phyloP scores from a whole-genome alignment of 139 green algal species.

The Chlamydomonas sp. region DNA sequence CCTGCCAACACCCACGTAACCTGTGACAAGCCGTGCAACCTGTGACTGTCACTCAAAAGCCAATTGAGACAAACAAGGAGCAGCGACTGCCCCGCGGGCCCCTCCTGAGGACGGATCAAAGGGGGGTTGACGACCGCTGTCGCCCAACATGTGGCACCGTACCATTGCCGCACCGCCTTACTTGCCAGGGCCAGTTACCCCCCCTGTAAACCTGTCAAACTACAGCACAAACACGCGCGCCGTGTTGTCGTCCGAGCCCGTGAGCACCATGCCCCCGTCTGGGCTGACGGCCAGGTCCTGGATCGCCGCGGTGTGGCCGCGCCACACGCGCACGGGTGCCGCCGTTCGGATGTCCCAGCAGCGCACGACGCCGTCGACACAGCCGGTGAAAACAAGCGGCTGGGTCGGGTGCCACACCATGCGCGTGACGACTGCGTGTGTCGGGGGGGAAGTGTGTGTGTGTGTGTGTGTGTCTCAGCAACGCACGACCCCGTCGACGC shows the following conservation, averaged over 20 bases:
- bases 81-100: background rate
- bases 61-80: background rate
- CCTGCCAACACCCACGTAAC: too few species aligned
- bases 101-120: background rate
- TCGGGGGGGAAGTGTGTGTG: too few species aligned
- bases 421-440: slow-evolving; percentile 53
- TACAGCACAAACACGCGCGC: slow-evolving; percentile 53
- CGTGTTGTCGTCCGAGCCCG: slow-evolving; percentile 61
- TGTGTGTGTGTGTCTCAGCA: slow-evolving; percentile 53
- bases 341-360: slow-evolving; percentile 72
- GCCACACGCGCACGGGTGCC: slow-evolving; percentile 34
- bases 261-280: slow-evolving; percentile 59
- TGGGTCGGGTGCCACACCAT: slow-evolving; percentile 51
- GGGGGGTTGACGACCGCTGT: too few species aligned
- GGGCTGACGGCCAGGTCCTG: slow-evolving; percentile 59
- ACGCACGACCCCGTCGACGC: slow-evolving; percentile 68
- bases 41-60: background rate
- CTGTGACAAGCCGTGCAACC: too few species aligned
- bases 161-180: too few species aligned
- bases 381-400: slow-evolving; percentile 66
- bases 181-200: too few species aligned
- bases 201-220: background rate
- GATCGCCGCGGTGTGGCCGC: slow-evolving; percentile 54
- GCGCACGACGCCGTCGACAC: slow-evolving; percentile 68
- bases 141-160: too few species aligned